These are phyloP conservation scores for Coemansia asiatica DNA, from an alignment of 192 early-diverging fungal genomes.

Conservation along the genomic window DNA sequence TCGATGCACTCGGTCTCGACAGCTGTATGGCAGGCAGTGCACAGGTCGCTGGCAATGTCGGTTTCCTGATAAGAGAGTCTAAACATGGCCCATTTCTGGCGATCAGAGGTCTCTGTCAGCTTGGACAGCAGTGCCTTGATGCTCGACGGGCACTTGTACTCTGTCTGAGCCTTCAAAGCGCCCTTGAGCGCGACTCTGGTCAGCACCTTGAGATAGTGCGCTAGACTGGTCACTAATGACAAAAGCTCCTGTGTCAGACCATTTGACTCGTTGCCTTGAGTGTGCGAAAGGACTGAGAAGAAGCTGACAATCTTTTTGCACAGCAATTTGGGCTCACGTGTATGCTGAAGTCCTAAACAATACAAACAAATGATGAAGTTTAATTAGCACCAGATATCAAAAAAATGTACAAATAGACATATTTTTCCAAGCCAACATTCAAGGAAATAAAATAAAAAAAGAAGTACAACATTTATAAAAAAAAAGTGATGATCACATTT, in stretches of 20 bases:
- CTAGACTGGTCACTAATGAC: conserved; percentile 83
- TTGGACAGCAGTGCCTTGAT: conserved; percentile 73
- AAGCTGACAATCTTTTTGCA: conserved; percentile 94
- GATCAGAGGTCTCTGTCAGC: conserved; percentile 67
- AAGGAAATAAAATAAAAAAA: background rate
- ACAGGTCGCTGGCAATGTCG: conserved; percentile 76
- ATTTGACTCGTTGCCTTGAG: conserved; percentile 57
- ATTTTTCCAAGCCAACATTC: background rate
- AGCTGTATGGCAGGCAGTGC: conserved; percentile 70
- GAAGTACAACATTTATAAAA: background rate
- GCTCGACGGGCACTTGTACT: conserved; percentile 51
- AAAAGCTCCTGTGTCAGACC: conserved; percentile 83
- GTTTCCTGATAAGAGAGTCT: conserved; percentile 57
- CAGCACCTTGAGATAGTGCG: conserved; percentile 88
- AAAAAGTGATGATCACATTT: background rate
- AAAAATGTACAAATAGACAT: background rate
- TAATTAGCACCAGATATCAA: background rate
- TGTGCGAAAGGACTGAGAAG: conserved; percentile 84
- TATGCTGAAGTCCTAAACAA: conserved; percentile 63
- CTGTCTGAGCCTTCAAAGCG: conserved; percentile 67
- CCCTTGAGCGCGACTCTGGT: conserved; percentile 87
- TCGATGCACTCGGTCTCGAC: conserved; percentile 90
- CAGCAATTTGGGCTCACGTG: conserved; percentile 91
- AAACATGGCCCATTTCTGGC: conserved; percentile 51
- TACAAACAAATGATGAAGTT: background rate